Evolutionary conservation across 768 basidiomycete genomes (phyloP), one percentile per base, ranked within the genome.

Genomic region (Naematelia aurantialba): DNA sequence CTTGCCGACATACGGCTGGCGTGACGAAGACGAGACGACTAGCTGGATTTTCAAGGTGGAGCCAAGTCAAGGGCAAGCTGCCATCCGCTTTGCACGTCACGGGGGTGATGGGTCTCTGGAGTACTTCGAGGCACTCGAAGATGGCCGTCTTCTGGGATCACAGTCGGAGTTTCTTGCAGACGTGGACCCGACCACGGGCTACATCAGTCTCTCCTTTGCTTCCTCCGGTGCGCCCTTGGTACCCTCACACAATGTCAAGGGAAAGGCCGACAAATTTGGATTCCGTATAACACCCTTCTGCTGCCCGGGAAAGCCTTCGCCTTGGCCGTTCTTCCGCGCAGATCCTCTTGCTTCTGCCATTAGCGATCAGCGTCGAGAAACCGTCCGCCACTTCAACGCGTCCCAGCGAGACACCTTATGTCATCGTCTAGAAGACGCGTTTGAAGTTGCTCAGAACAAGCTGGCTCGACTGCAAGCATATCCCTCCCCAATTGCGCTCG

Each of bases 261-360:
- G 8, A 8, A 39, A 39, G 34, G 17, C 2, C 49, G 46, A 30
- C 17, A 12, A 29, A 25, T 39, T 34, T 25, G 27, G 58, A 13
- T 45, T 31, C 25, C 53, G 45, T 48, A 61, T 39, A 61, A 67
- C 24, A 58, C 70, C 53, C 4, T 47, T 31, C 42, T 59, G 55
- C 50, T 62, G 56, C 52, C 65, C 46, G n/a, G 26, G 26, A 34
- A 39, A 55, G 42, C 51, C 21, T 49, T 53, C 19, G 24, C 60
- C 55, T 25, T 58, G 56, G 61, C 61, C 56, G 2, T 55, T 57
- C 50, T 47, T 62, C 42, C 45, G 27, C 14, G 58, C 47, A 14
- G 52, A 53, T 50, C 56, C 49, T 1, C 49, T 55, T 11, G 60
- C 49, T 27, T 51, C 48, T 4, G 54, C 45, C 22, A 50, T 52